These are phyloP conservation scores for Solanum rostratum DNA, from an alignment of 257 asterid genomes.

Conservation along the genomic window DNA sequence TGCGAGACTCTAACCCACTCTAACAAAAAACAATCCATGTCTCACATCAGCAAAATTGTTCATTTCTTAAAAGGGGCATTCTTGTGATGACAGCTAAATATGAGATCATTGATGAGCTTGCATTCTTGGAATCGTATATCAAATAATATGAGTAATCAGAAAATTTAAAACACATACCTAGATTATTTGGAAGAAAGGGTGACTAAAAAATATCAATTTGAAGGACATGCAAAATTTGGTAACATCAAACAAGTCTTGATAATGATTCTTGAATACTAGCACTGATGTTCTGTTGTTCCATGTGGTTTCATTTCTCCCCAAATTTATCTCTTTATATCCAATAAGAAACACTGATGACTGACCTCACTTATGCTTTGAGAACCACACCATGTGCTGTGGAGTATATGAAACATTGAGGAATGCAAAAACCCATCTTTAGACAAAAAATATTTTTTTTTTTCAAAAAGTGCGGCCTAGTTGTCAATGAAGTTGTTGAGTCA, in stretches of 20 bases:
- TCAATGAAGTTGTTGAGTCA: too few species aligned
- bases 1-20: background rate
- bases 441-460: background rate
- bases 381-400: conserved; percentile 47
- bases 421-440: conserved; percentile 32
- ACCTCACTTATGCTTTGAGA: conserved; percentile 20
- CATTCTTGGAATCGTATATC: background rate
- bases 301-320: conserved; percentile 8
- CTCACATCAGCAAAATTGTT: background rate
- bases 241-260: conserved; percentile 2
- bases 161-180: background rate
- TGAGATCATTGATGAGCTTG: background rate
- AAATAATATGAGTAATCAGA: background rate
- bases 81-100: background rate
- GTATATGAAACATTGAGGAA: conserved; percentile 17
- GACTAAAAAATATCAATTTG: background rate
- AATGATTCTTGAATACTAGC: conserved; percentile 23
- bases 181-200: background rate
- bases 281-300: conserved; percentile 3
- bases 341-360: background rate
- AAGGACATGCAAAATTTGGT: conserved; percentile 23
- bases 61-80: background rate
- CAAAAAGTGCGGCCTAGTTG: too few species aligned
- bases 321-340: conserved; percentile 12
- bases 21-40: background rate